Base-by-base conservation (phyloP, 768 basidiomycete species). In the Serpula lacrymans region DNA sequence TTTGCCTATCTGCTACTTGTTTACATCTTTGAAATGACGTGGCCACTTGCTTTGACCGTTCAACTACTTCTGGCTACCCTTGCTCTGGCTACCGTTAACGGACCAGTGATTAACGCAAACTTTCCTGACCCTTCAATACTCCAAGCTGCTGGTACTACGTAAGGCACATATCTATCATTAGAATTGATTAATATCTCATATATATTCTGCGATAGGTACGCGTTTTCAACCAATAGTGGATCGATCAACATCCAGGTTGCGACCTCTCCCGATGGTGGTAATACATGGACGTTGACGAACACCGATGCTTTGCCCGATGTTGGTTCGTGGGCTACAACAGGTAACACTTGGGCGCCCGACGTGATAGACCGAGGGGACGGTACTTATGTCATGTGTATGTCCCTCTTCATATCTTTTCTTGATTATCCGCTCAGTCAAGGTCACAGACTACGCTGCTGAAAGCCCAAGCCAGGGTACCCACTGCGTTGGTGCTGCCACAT, bases 401-500 rank as follows among this genome's bases (percentile, higher is more conserved):
- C 39, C 12, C 21, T 29, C 29, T 21, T 29, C 23, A 14, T 14
- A 7, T 35, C 13, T 26, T 24, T 6, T 4, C 26, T 6, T 26
- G n/a, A 22, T 17, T 6, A 20, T 28, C 4, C 14, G 14, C n/a
- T 12, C 18, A 8, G 11, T 21, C 25, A 16, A 14, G 23, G 10
- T 6, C 36, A 13, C 27, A 47, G 46, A 53, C 31, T 53, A 51
- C 25, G 35, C 49, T 8, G 52, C 49, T 1, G 25, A 34, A 22
- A 43, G 43, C 11, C 39, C 45, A 6, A 30, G 41, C 25, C 34
- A 47, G 22, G 22, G 31, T 14, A 47, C 46, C 13, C 60, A 60
- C 37, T 60, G 60, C 29, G 41, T 59, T 27, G 59, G 51, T 9
- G 55, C 55, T n/a, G 59, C 60, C 16, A 58, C 54, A 1, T 49